These are phyloP conservation scores for Fagus sylvatica DNA, from an alignment of 306 rosid genomes.

Conservation along the genomic window DNA sequence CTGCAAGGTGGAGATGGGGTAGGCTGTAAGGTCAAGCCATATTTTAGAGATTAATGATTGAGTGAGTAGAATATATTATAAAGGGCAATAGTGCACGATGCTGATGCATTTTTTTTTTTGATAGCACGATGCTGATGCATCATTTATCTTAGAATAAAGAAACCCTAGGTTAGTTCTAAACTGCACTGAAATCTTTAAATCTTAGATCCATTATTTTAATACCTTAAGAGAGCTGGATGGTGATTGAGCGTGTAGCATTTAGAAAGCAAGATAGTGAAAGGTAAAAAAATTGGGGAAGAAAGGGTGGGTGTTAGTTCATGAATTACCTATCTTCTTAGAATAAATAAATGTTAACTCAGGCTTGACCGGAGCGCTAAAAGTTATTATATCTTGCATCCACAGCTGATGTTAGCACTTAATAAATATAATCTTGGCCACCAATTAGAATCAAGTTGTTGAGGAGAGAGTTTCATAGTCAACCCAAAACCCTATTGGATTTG, in stretches of 20 bases:
- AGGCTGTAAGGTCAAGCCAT: background rate
- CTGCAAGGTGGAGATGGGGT: background rate
- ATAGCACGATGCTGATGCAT: too few relatives aligned
- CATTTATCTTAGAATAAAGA: slow-evolving; percentile 15
- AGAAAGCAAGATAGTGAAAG: slow-evolving; percentile 5
- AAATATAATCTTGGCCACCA: slow-evolving; percentile 34
- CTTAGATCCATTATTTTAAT: slow-evolving; percentile 14
- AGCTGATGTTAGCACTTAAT: slow-evolving; percentile 32
- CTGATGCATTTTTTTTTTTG: too few relatives aligned
- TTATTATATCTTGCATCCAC: slow-evolving; percentile 27
- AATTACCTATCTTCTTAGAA: slow-evolving; percentile 21
- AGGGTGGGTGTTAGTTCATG: slow-evolving; percentile 3
- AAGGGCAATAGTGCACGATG: background rate
- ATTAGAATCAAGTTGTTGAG: slow-evolving; percentile 38
- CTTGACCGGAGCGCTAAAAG: slow-evolving; percentile 20
- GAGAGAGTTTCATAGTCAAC: slow-evolving; percentile 52
- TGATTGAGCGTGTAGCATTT: slow-evolving; percentile 22
- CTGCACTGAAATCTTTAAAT: slow-evolving; percentile 25
- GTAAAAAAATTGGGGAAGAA: slow-evolving; percentile 8
- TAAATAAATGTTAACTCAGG: slow-evolving; percentile 12
- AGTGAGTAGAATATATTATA: background rate
- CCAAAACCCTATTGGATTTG: slow-evolving; percentile 19
- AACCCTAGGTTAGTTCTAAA: slow-evolving; percentile 23
- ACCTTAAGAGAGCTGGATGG: slow-evolving; percentile 7
- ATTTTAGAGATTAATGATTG: background rate